These are phyloP conservation scores for Sarcodon aspratus DNA, from an alignment of 768 basidiomycete genomes.

Conservation along the genomic window DNA sequence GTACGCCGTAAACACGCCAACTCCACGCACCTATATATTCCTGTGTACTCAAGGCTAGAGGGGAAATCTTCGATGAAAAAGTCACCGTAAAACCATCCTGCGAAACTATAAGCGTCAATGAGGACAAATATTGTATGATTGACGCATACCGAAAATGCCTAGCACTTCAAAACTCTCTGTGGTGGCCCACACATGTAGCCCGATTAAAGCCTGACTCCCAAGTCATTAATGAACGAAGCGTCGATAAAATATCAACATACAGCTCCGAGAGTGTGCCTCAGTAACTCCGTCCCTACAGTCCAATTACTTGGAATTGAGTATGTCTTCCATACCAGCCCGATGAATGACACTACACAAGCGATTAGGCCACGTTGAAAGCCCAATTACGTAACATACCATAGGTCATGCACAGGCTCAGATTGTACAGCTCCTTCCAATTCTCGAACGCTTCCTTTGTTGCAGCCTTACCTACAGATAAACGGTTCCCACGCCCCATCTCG, in stretches of 20 bases:
- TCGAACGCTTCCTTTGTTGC: slow-evolving; percentile 90
- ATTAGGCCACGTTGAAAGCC: neutral
- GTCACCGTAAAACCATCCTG: slow-evolving; percentile 98
- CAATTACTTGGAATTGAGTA: slow-evolving; percentile 76
- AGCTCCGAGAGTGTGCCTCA: slow-evolving; percentile 80
- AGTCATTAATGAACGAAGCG: slow-evolving; percentile 1
- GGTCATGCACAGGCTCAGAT: slow-evolving; percentile 89
- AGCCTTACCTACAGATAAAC: slow-evolving; percentile 30
- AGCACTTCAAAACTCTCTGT: slow-evolving; percentile 87
- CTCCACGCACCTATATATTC: slow-evolving; percentile 74
- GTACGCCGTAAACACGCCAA: neutral
- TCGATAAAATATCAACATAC: slow-evolving; percentile 33
- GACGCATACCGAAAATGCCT: slow-evolving; percentile 70
- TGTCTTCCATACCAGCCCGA: slow-evolving; percentile 82
- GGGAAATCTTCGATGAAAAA: slow-evolving; percentile 96
- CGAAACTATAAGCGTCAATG: neutral
- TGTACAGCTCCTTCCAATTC: slow-evolving; percentile 93
- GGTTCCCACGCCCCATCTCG: slow-evolving; percentile 12
- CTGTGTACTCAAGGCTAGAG: slow-evolving; percentile 83
- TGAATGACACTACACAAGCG: slow-evolving; percentile 58
- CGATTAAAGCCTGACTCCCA: slow-evolving; percentile 58
- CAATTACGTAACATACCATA: slow-evolving; percentile 47
- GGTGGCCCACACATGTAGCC: slow-evolving; percentile 86
- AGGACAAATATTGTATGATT: neutral
- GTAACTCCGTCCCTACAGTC: slow-evolving; percentile 77